Conservation (phyloP, 2,329 filamentous ascomycete species). For the Cylindrodendrum hubeiense region DNA sequence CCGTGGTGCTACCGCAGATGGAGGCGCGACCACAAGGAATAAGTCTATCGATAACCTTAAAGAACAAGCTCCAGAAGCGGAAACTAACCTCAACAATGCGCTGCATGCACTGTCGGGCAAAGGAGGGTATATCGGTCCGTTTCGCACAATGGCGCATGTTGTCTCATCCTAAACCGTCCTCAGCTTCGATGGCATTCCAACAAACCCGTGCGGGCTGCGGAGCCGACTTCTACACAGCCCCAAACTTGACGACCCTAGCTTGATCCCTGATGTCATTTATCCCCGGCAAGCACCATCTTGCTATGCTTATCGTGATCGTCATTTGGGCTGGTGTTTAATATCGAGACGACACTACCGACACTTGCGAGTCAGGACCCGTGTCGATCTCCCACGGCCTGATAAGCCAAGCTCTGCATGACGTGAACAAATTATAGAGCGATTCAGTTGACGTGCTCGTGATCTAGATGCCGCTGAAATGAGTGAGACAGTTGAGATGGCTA, state of each 20-base stretch:
- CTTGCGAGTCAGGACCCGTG: slow-evolving; percentile 12
- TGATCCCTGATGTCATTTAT: slow-evolving; percentile 11
- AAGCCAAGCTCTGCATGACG: not conserved
- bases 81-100: not conserved
- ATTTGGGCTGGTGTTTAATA: slow-evolving; percentile 4
- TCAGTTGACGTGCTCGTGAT: slow-evolving; percentile 1
- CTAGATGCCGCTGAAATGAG: slow-evolving; percentile 3
- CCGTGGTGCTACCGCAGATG: slow-evolving; percentile 1
- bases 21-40: slow-evolving; percentile 14
- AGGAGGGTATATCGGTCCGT: slow-evolving; percentile 12
- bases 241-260: not conserved
- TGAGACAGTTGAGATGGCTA: slow-evolving; percentile 17
- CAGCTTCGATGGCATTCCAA: slow-evolving; percentile 20
- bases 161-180: not conserved
- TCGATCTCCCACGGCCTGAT: slow-evolving; percentile 15
- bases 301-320: slow-evolving; percentile 25
- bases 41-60: slow-evolving; percentile 43
- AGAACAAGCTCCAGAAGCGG: not conserved
- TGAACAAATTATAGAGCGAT: not conserved
- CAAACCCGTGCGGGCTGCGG: not conserved
- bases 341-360: not conserved
- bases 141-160: slow-evolving; percentile 8
- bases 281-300: not conserved
- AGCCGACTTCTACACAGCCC: not conserved
- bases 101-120: not conserved